Base-by-base conservation (phyloP, 2,329 filamentous ascomycete genomes). In the Cyanodermella asteris region DNA sequence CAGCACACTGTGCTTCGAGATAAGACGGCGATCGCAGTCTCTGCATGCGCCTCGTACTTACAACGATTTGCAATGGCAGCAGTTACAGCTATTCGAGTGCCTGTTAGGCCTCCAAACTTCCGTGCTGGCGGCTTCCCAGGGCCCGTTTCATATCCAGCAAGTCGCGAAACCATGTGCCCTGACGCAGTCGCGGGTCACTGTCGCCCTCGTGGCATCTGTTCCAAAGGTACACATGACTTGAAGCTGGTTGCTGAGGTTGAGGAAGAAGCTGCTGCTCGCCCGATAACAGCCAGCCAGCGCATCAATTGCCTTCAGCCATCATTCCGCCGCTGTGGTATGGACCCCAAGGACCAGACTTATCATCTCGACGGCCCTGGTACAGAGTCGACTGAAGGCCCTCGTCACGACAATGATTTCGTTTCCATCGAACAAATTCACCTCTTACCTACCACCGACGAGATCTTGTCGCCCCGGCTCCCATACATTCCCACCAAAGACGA, bases 371-470 rank as follows among this genome's bases (percentile, higher is more conserved):
- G 12, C 17, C 4, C 11, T 24, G 16, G 17, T 20, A 25, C n/a
- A 7, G 4, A 15, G 7, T 10, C 5, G n/a, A 10, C 15, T 14
- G 6, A 14, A 26, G 7, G 5, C 16, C 13, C 16, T 13, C 22
- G 22, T 16, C 22, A 24, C 17, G 32, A 38, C 21, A 38, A 38
- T 12, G 36, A 38, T 19, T 30, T 34, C 15, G 27, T 31, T 11
- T 19, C 31, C n/a, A 37, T 40, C 15, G 14, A 24, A 10, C 20
- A 37, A 8, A 39, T 40, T 11, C 20, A 19, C 5, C 37, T 40
- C 11, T 24, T 40, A 8, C 38, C 38, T 7, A 40, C 38, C 8
- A 34, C 28, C 2, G 34, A 38, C 20, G 36, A 39, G 21, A 38
- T 40, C 5, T 27, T 39, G 10, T 31, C 23, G 17, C n/a, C 6